phyloP scores from a whole-genome alignment of 2,329 filamentous ascomycete genomes.

The Fusarium penzigii region DNA sequence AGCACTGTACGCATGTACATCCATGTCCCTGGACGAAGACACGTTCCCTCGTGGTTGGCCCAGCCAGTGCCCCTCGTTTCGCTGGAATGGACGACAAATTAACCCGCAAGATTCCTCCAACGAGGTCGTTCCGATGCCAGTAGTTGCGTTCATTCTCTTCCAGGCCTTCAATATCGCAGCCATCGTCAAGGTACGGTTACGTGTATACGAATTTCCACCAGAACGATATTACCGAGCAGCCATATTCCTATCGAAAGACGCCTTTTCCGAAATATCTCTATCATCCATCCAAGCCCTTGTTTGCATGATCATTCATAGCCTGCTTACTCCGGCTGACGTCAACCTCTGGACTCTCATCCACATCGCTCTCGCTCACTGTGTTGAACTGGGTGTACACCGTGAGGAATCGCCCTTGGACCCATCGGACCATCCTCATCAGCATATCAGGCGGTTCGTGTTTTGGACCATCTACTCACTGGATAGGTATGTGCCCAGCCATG shows the following conservation, averaged over 20 bases:
- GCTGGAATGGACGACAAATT: conserved; percentile 22
- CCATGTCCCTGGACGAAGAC: not conserved
- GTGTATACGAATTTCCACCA: conserved; percentile 36
- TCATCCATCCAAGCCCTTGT: conserved; percentile 34
- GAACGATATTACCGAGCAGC: conserved; percentile 36
- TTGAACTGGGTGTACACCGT: conserved; percentile 40
- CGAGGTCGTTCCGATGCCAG: conserved; percentile 19
- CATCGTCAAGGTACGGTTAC: conserved; percentile 34
- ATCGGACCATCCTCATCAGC: conserved; percentile 6
- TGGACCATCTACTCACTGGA: conserved; percentile 39
- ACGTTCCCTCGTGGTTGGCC: conserved; percentile 21
- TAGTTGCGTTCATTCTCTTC: conserved; percentile 35
- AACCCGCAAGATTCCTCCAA: not conserved
- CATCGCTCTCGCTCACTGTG: conserved; percentile 38
- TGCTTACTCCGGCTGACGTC: conserved; percentile 35
- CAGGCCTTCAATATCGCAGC: conserved; percentile 38
- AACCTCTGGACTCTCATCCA: conserved; percentile 40
- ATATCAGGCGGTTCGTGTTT: conserved; percentile 32
- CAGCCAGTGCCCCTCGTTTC: conserved; percentile 13
- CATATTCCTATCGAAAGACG: conserved; percentile 31
- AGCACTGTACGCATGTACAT: conserved; percentile 19
- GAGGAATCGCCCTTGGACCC: conserved; percentile 23
- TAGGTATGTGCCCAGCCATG: conserved; percentile 20
- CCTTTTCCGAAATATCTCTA: conserved; percentile 36
- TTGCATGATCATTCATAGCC: conserved; percentile 33